Percentiles rank a stretch among this genome's conserved stretches.
Conservation (phyloP, 2,329 filamentous ascomycete genomes). For the Aotearoamyces nothofagi region DNA sequence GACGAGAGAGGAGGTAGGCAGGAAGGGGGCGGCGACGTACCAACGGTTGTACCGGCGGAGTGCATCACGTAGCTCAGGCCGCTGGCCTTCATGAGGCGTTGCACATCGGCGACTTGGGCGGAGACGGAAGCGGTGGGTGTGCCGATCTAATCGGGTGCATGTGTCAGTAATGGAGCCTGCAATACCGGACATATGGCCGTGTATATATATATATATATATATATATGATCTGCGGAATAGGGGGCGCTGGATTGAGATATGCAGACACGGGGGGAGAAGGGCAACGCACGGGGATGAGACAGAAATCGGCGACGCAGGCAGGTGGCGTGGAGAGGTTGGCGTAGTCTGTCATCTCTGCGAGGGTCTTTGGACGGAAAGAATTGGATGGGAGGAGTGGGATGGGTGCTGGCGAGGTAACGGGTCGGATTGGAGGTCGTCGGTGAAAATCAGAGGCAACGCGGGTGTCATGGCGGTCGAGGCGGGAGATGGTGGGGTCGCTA, state of each 20-base stretch:
- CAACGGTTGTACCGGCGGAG: slow-evolving; percentile 82
- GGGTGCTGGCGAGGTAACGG: too few species aligned
- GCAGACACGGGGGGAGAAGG: neutral
- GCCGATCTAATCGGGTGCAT: too few species aligned
- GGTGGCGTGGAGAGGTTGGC: slow-evolving; percentile 45
- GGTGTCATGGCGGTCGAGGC: too few species aligned
- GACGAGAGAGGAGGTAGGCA: neutral
- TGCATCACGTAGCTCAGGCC: slow-evolving; percentile 82
- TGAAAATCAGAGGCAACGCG: too few species aligned
- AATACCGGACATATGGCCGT: too few species aligned
- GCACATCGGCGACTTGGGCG: slow-evolving; percentile 75
- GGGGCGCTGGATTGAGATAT: too few species aligned
- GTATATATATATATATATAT: too few species aligned
- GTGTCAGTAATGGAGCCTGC: neutral
- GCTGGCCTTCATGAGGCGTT: slow-evolving; percentile 67
- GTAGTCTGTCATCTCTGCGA: slow-evolving; percentile 21
- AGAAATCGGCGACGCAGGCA: slow-evolving; percentile 78
- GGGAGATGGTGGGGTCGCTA: too few species aligned
- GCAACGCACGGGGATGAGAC: slow-evolving; percentile 59
- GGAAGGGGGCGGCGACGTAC: slow-evolving; percentile 32
- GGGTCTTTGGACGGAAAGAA: neutral
- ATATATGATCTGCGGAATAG: neutral
- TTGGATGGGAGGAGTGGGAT: neutral
- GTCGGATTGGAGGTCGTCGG: too few species aligned
- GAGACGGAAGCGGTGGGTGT: slow-evolving; percentile 64